These are phyloP conservation scores for Paramyrothecium sp. DNA, from an alignment of 2,329 filamentous ascomycete species.

Conservation along the genomic window DNA sequence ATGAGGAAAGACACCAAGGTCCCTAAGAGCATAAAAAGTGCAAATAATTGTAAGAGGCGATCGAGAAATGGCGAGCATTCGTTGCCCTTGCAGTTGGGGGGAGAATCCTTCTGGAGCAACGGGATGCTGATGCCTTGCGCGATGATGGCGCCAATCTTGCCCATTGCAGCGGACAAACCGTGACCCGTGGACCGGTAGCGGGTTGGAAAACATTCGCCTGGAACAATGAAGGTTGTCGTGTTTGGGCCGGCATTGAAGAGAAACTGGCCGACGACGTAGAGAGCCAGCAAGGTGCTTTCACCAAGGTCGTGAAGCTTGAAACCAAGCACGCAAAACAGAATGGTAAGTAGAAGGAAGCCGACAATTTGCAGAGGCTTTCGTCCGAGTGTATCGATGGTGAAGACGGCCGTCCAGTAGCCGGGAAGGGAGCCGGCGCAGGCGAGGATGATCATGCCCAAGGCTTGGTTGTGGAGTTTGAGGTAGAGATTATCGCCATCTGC, in stretches of 20 bases:
- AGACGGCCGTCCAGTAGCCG: conserved; percentile 76
- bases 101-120: conserved; percentile 55
- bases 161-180: conserved; percentile 63
- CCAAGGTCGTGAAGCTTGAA: conserved; percentile 53
- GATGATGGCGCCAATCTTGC: conserved; percentile 67
- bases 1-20: conserved; percentile 69
- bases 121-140: conserved; percentile 66
- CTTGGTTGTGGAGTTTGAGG: conserved; percentile 66
- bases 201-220: conserved; percentile 64
- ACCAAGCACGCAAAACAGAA: conserved; percentile 62
- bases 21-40: conserved; percentile 76
- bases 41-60: conserved; percentile 75
- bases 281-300: conserved; percentile 49
- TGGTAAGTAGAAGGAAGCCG: conserved; percentile 60
- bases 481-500: conserved; percentile 63
- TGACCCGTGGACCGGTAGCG: conserved; percentile 62
- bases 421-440: conserved; percentile 76
- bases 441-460: conserved; percentile 74
- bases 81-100: conserved; percentile 45
- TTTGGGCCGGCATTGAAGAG: conserved; percentile 68
- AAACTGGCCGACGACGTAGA: conserved; percentile 65
- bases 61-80: conserved; percentile 61
- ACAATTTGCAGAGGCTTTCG: conserved; percentile 73
- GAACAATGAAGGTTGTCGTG: conserved; percentile 64
- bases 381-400: conserved; percentile 71